Base-by-base conservation (phyloP, 1,284 basidiomycete species). In the Moniliella sp. region DNA sequence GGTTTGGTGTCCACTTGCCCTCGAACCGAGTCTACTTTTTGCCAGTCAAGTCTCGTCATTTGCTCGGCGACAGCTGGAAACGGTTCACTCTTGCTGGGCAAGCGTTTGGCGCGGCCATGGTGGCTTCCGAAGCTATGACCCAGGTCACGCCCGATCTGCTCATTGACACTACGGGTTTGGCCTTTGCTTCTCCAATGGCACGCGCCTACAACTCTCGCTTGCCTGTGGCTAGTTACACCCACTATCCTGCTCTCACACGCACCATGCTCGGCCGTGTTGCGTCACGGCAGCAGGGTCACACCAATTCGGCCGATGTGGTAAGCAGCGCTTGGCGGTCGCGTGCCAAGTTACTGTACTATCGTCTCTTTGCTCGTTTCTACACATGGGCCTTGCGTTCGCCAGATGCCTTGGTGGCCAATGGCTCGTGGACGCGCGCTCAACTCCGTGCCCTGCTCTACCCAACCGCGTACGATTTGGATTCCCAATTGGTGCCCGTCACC, bases 131-230 rank as follows among this genome's bases (percentile, higher is more conserved):
- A 58, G 81, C 78, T 4, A 67, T 83, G 9, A 32, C 33, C 4
- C 66, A 64, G 32, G 63, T 83, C 16, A 67, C 81, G 5, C 82
- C 82, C 0, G 83, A 97, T 61, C 65, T 91, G 7, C 97, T 75
- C 62, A 77, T 97, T 31, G 84, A 97, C 58, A 84, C 86, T 0
- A 94, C 94, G 86, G 88, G 91, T 15, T 93, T 91, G 52, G 83
- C 82, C 0, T 94, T 94, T 53, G 79, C 81, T 0, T 84, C 79
- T 52, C 80, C 77, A 2, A 63, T 79, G 9, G 75, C 82, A 2
- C 65, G 70, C 3, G 61, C 72, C 23, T 59, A 88, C 4, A 30
- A 35, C 1, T 66, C 67, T 3, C 61, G 66, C 7, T 66, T 80
- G 13, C 75, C 78, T 0, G 69, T 88, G 10, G 84, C 78, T 2